phyloP scores from a whole-genome alignment of 164 flowering plant species.

The Santalum album region DNA sequence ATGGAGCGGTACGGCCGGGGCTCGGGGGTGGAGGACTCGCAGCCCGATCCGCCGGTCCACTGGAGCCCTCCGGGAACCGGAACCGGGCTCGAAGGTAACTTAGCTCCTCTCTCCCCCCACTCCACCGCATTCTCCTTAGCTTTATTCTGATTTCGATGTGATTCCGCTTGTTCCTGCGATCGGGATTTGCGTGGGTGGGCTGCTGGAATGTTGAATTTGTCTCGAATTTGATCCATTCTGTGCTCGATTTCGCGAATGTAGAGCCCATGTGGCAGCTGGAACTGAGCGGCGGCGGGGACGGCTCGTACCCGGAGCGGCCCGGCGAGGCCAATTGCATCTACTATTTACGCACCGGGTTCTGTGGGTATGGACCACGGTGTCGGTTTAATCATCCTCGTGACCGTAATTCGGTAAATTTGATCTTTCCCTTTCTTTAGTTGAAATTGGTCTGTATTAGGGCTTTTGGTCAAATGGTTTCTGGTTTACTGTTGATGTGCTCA shows the following conservation, averaged over 20 bases:
- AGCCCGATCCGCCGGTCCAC: constrained; percentile 42
- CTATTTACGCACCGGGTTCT: constrained; percentile 43
- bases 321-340: constrained; percentile 44
- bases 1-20: constrained; percentile 49
- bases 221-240: too few relatives aligned
- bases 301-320: constrained; percentile 47
- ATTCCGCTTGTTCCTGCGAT: not conserved
- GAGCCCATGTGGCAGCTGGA: constrained; percentile 33
- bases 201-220: not conserved
- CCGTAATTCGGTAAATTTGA: constrained; percentile 31
- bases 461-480: constrained; percentile 5
- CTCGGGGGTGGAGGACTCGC: constrained; percentile 23
- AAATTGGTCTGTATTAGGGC: constrained; percentile 6
- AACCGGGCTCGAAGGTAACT: constrained; percentile 41
- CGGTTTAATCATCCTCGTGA: constrained; percentile 64
- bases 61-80: constrained; percentile 36
- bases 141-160: not conserved
- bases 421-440: not conserved
- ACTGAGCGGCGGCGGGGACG: too few relatives aligned
- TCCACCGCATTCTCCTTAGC: not conserved
- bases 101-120: constrained; percentile 6
- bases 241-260: too few relatives aligned
- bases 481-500: too few relatives aligned
- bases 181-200: not conserved
- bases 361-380: constrained; percentile 50